Percentiles rank a stretch among this genome's conserved stretches.
These are phyloP conservation scores for Ceratocystis albifundus DNA, from an alignment of 2,329 filamentous ascomycete species.

Conservation along the genomic window DNA sequence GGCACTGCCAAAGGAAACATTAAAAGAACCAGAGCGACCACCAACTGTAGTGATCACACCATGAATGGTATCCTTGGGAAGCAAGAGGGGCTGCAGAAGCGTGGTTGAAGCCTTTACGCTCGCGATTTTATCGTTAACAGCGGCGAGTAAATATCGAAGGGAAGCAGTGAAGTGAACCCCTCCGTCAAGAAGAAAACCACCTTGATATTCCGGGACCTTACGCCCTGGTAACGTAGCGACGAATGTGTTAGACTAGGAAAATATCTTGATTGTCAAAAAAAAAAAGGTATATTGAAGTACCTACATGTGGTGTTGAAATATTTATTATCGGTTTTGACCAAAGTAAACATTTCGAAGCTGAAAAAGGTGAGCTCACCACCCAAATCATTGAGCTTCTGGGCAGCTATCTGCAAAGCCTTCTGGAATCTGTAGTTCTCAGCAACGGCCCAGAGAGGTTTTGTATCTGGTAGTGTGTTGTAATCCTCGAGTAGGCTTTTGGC, in stretches of 20 bases:
- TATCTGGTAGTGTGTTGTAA: constrained; percentile 26
- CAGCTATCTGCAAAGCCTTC: constrained; percentile 42
- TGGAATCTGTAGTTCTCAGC: constrained; percentile 65
- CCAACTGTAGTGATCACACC: constrained; percentile 44
- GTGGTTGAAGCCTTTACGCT: constrained; percentile 44
- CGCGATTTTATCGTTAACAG: constrained; percentile 34
- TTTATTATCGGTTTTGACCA: constrained; percentile 36
- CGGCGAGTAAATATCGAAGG: constrained; percentile 45
- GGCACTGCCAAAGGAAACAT: constrained; percentile 46
- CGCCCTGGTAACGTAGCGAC: constrained; percentile 37
- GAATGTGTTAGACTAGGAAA: background rate
- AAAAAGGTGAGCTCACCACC: constrained; percentile 28
- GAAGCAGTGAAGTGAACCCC: constrained; percentile 62
- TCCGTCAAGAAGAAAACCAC: constrained; percentile 64
- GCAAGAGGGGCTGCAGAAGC: constrained; percentile 45
- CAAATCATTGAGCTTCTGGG: constrained; percentile 15
- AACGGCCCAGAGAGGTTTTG: constrained; percentile 42
- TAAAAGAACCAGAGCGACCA: constrained; percentile 46
- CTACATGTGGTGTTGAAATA: constrained; percentile 40
- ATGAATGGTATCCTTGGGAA: constrained; percentile 56
- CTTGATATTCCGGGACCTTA: constrained; percentile 57
- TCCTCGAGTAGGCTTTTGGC: constrained; percentile 34
- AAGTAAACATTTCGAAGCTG: constrained; percentile 34
- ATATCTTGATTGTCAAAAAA: no score
- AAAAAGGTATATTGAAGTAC: constrained; percentile 16